Conservation (phyloP, 2,329 filamentous ascomycete species). For the Leptographium procerum region DNA sequence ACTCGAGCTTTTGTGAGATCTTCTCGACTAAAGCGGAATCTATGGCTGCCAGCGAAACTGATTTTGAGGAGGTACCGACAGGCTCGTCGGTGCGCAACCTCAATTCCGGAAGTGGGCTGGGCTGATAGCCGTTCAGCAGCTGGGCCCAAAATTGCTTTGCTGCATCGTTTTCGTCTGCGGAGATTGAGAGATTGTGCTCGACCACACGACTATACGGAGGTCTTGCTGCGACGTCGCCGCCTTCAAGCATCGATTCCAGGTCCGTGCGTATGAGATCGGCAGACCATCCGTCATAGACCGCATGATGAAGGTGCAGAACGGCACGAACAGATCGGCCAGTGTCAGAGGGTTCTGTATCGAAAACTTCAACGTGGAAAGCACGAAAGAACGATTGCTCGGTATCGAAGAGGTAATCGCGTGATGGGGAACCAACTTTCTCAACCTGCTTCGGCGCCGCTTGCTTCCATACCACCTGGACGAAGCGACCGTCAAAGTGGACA, state of each 20-base stretch:
- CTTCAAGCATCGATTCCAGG: conserved; percentile 38
- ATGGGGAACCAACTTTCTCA: conserved; percentile 22
- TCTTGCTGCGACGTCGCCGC: conserved; percentile 22
- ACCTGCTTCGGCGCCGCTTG: conserved; percentile 32
- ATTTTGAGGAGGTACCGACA: conserved; percentile 14
- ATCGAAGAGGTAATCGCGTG: conserved; percentile 27
- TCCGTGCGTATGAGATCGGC: conserved; percentile 64
- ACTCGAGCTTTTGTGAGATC: conserved; percentile 27
- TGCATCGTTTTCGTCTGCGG: conserved; percentile 19
- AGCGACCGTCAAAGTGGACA: conserved; percentile 36
- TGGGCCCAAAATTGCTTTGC: conserved; percentile 59
- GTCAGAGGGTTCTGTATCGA: neutral
- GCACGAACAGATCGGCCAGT: conserved; percentile 14
- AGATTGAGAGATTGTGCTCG: conserved; percentile 28
- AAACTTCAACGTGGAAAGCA: conserved; percentile 53
- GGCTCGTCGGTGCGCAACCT: conserved; percentile 19
- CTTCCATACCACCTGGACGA: conserved; percentile 55
- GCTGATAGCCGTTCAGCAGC: conserved; percentile 45
- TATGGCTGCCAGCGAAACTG: conserved; percentile 19
- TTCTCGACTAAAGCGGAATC: conserved; percentile 22
- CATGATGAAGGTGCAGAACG: conserved; percentile 62
- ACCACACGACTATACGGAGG: conserved; percentile 53
- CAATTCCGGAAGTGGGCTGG: conserved; percentile 47
- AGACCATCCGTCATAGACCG: conserved; percentile 90
- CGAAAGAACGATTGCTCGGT: conserved; percentile 30